Evolutionary conservation across 2,329 filamentous ascomycete genomes (phyloP), one percentile per base, ranked within the genome.

Genomic region (Sporothrix variecibatus): DNA sequence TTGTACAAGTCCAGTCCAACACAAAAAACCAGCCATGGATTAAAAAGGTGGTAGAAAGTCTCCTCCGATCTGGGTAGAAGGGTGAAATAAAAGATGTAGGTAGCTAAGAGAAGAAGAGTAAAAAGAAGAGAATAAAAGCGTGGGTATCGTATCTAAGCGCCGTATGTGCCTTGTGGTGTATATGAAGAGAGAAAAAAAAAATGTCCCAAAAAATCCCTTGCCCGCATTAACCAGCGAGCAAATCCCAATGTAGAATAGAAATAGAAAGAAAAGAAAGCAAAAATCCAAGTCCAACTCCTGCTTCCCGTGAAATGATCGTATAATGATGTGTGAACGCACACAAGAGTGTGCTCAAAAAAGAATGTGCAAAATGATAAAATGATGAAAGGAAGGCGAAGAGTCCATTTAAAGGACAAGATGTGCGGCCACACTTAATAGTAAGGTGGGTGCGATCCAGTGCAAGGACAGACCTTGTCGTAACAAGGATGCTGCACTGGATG

Each of bases 401-500:
- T 20, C 43, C 38, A 72, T 34, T 65, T 38, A 68, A 1, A 73
- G 40, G 56, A 73, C 6, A 28, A 73, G 23, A n/a, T 75, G 67
- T 23, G 70, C 49, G 8, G 53, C 75, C 5, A 60, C 49, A 20
- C 67, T 51, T 11, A 75, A 26, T 5, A 73, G n/a, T 0, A 74
- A 3, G 5, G 62, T 26, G 26, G 64, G 28, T 4, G 71, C 34
- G 5, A 76, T 20, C 75, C 74, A 76, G 17, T 40, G 34, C 38
- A 71, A 15, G 5, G 49, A 31, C 9, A 20, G 28, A 3, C 64
- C 58, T 11, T 46, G 40, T 1, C 28, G 12, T 23, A 51, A 3
- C 34, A 71, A 64, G 1, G 65, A 26, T 1, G 77, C 76, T 4
- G 71, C 75, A 26, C 76, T 80, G 0, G 78, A 77, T 1, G 78